Conservation (phyloP, 2,329 filamentous ascomycete genomes). For the Fusarium metavorans region DNA sequence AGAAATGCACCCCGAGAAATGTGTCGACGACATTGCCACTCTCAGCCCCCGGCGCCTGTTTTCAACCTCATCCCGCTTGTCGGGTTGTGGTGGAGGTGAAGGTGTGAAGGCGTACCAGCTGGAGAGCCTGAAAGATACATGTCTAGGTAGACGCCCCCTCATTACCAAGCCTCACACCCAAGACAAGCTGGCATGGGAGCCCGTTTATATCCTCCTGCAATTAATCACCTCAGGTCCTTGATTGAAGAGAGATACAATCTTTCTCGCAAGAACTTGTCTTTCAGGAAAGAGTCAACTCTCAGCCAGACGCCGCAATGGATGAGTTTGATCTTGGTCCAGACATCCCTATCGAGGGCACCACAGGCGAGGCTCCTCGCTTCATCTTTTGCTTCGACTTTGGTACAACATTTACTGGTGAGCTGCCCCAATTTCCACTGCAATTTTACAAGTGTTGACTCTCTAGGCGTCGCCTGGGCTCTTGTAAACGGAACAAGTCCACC, state of each 20-base stretch:
- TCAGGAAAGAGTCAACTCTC: background rate
- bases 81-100: background rate
- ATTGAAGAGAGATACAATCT: background rate
- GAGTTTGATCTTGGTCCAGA: background rate
- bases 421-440: background rate
- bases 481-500: conserved; percentile 1
- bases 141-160: background rate
- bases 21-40: background rate
- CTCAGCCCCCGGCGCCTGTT: background rate
- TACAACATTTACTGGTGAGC: conserved; percentile 11
- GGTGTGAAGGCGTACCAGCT: background rate
- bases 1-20: background rate
- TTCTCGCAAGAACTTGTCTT: background rate
- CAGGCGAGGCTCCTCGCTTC: conserved; percentile 7
- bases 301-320: background rate
- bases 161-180: background rate
- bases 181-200: background rate
- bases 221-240: background rate
- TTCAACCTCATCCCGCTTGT: background rate
- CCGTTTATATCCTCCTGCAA: background rate
- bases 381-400: conserved; percentile 30
- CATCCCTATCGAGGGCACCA: background rate
- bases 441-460: background rate
- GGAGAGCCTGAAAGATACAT: background rate
- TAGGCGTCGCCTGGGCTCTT: conserved; percentile 25